These are phyloP conservation scores for Hibiscus mutabilis DNA, from an alignment of 345 rosid species.

Conservation along the genomic window DNA sequence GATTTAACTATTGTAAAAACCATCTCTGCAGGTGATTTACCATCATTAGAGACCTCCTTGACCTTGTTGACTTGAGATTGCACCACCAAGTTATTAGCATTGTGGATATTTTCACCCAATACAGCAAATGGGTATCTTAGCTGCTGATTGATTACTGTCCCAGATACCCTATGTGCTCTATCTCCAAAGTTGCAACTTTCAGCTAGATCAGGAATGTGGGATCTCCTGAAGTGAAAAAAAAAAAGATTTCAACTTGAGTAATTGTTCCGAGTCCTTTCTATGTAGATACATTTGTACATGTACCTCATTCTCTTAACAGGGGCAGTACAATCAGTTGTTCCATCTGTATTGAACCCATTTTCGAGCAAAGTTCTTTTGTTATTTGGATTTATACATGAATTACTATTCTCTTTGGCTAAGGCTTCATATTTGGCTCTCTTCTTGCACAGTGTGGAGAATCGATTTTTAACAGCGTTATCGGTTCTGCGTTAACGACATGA, in stretches of 20 bases:
- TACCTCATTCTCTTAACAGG: constrained; percentile 61
- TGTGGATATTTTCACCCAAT: constrained; percentile 42
- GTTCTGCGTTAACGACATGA: constrained; percentile 51
- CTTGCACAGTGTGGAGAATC: constrained; percentile 92
- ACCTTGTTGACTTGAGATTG: constrained; percentile 25
- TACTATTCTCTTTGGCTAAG: constrained; percentile 67
- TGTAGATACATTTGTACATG: not conserved
- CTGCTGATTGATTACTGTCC: constrained; percentile 40
- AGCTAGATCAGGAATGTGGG: constrained; percentile 46
- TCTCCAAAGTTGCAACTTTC: constrained; percentile 37
- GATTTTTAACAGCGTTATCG: constrained; percentile 95
- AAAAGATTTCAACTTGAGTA: not conserved
- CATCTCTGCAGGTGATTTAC: constrained; percentile 27
- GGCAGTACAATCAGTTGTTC: constrained; percentile 31
- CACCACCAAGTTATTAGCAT: constrained; percentile 17
- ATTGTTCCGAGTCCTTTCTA: not conserved
- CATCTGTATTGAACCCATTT: constrained; percentile 33
- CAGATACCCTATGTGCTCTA: constrained; percentile 44
- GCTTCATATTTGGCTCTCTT: constrained; percentile 94
- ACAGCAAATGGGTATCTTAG: constrained; percentile 58
- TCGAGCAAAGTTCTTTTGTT: constrained; percentile 60
- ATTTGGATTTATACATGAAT: constrained; percentile 44
- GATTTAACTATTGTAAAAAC: not conserved
- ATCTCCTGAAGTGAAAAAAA: constrained; percentile 50
- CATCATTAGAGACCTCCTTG: constrained; percentile 37